phyloP scores from a whole-genome alignment of 352 stramenopile genomes.

The Globisporangium okanoganense region DNA sequence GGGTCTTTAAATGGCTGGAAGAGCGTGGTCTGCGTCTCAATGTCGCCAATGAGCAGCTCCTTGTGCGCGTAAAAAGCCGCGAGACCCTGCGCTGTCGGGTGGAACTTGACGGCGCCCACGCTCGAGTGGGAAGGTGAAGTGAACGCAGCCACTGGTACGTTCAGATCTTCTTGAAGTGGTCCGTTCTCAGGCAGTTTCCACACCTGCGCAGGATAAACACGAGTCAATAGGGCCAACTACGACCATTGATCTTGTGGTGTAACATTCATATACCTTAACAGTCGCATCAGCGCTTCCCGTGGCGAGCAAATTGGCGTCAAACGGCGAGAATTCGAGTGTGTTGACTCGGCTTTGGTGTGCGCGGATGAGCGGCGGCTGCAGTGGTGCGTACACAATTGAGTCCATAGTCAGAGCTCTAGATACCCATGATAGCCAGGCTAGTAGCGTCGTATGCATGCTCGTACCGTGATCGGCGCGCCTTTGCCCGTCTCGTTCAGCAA shows the following conservation, averaged over 20 bases:
- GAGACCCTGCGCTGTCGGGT: slow-evolving; percentile 49
- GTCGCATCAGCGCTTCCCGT: slow-evolving; percentile 52
- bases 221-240: neutral
- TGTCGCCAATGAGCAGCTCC: slow-evolving; percentile 42
- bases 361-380: slow-evolving; percentile 49
- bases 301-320: slow-evolving; percentile 44
- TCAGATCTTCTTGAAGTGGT: slow-evolving; percentile 28
- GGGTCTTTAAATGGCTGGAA: slow-evolving; percentile 14
- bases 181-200: slow-evolving; percentile 43
- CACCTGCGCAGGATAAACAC: slow-evolving; percentile 20
- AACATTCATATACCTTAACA: slow-evolving; percentile 44
- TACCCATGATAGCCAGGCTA: neutral
- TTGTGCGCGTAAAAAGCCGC: slow-evolving; percentile 40
- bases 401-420: neutral
- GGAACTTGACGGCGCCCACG: slow-evolving; percentile 38
- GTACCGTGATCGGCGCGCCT: slow-evolving; percentile 22
- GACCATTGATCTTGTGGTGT: too few relatives aligned
- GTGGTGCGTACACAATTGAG: too few relatives aligned
- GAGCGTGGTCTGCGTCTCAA: slow-evolving; percentile 26
- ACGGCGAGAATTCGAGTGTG: slow-evolving; percentile 56
- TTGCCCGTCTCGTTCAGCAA: slow-evolving; percentile 39
- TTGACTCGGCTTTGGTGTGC: slow-evolving; percentile 62
- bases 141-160: slow-evolving; percentile 14
- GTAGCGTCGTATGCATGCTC: neutral
- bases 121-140: slow-evolving; percentile 14